These are phyloP conservation scores for Colletotrichum echinochloae DNA, from an alignment of 2,329 filamentous ascomycete genomes.

Conservation along the genomic window DNA sequence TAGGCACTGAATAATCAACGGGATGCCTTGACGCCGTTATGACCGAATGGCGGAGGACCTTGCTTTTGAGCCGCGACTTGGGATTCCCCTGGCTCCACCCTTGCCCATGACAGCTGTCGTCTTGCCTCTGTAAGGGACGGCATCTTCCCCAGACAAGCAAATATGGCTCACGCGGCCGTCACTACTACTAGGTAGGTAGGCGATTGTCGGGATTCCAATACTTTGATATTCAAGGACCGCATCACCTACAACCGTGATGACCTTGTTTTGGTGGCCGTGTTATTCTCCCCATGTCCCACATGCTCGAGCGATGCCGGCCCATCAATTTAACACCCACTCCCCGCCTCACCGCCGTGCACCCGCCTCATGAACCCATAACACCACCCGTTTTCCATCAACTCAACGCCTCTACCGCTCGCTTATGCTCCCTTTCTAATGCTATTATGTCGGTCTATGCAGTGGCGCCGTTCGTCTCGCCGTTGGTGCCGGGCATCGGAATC, in stretches of 20 bases:
- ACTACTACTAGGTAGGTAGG: background rate
- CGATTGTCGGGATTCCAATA: background rate
- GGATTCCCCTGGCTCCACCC: constrained; percentile 14
- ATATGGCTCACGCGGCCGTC: constrained; percentile 11
- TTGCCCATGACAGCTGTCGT: constrained; percentile 32
- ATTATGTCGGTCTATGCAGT: constrained; percentile 19
- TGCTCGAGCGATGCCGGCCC: background rate
- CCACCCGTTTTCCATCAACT: background rate
- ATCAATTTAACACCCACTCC: background rate
- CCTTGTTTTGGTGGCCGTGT: background rate
- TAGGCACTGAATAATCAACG: background rate
- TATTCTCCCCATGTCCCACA: background rate
- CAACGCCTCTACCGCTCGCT: constrained; percentile 24
- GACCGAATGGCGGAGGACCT: constrained; percentile 7
- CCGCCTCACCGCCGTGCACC: background rate
- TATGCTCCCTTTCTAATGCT: constrained; percentile 3
- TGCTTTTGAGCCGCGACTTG: too few relatives aligned
- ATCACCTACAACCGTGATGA: background rate
- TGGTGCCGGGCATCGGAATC: constrained; percentile 66
- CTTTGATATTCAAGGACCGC: constrained; percentile 12
- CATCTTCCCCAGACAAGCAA: background rate
- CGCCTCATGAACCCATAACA: constrained; percentile 2
- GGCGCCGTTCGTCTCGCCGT: constrained; percentile 34
- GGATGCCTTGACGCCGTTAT: background rate
- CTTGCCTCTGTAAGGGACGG: constrained; percentile 16